phyloP scores from a whole-genome alignment of 2,329 filamentous ascomycete species.

The Fusarium sp. region DNA sequence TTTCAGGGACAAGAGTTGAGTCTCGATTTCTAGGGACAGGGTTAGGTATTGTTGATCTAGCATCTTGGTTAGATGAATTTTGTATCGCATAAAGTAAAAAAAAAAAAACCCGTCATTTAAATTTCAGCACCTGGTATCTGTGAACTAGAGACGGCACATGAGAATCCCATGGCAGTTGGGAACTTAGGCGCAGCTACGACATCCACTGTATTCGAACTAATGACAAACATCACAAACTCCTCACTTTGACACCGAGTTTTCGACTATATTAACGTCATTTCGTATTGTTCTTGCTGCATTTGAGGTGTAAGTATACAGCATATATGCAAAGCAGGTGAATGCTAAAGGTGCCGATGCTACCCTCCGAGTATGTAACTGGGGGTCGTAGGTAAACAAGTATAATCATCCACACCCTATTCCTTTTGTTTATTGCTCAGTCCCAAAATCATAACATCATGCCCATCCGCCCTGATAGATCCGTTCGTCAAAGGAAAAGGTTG shows the following conservation, averaged over 20 bases:
- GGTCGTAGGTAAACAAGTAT: constrained; percentile 33
- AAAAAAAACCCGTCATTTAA: background rate
- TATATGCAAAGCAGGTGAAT: constrained; percentile 41
- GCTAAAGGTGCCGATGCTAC: constrained; percentile 34
- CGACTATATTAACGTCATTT: constrained; percentile 30
- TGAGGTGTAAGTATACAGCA: constrained; percentile 19
- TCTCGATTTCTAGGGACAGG: background rate
- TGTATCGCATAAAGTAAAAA: background rate
- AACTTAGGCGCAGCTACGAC: background rate
- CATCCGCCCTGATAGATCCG: constrained; percentile 7
- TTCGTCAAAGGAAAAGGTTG: constrained; percentile 1
- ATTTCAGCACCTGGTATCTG: background rate
- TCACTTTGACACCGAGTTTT: constrained; percentile 3
- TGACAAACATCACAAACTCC: background rate
- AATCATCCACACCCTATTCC: constrained; percentile 35
- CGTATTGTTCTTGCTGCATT: constrained; percentile 31
- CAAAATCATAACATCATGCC: constrained; percentile 43
- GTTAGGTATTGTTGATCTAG: background rate
- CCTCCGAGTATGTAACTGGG: constrained; percentile 18
- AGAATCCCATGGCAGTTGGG: constrained; percentile 2
- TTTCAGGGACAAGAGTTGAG: background rate
- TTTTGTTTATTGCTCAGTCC: constrained; percentile 38
- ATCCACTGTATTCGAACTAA: background rate
- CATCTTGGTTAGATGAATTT: background rate
- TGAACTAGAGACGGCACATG: constrained; percentile 1